Percentiles rank a stretch among this genome's conserved stretches.
Conservation (phyloP, 768 basidiomycete genomes). For the Mycena floridula region DNA sequence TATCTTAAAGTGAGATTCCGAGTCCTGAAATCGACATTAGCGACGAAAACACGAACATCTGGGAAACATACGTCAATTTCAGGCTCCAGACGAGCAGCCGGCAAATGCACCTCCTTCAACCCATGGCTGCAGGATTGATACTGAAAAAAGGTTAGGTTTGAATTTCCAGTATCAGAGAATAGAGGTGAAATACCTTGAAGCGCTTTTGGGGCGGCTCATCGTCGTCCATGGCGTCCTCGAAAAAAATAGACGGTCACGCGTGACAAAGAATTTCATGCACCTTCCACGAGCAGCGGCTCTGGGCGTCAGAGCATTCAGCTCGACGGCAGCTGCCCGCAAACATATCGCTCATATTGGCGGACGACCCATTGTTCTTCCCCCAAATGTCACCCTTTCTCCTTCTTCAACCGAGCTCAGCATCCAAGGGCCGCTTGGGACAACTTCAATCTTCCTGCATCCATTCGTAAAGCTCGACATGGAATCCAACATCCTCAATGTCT, state of each 20-base stretch:
- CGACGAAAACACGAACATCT: background rate
- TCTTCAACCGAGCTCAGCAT: constrained; percentile 32
- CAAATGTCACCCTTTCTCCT: constrained; percentile 34
- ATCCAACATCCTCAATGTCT: constrained; percentile 31
- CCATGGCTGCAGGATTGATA: constrained; percentile 43
- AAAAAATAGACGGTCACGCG: background rate
- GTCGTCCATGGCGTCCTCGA: background rate
- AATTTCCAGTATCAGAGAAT: background rate
- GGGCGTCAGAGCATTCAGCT: no score
- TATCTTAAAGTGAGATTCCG: constrained; percentile 70
- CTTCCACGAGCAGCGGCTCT: no score
- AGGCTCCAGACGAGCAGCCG: constrained; percentile 34
- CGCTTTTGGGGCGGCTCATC: no score
- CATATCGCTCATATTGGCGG: constrained; percentile 64
- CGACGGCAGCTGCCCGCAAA: constrained; percentile 40
- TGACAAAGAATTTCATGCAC: background rate
- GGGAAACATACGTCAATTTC: constrained; percentile 34
- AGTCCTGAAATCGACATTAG: constrained; percentile 41
- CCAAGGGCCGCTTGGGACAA: constrained; percentile 42
- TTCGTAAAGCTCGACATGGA: constrained; percentile 40
- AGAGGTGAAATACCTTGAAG: constrained; percentile 2
- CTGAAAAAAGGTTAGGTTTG: constrained; percentile 16
- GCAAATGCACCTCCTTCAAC: constrained; percentile 44
- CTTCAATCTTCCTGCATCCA: constrained; percentile 38
- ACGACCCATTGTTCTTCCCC: constrained; percentile 45